Evolutionary conservation across 208 protist genomes (phyloP), one percentile per base, ranked within the genome.

Genomic region (Trypanosoma avium): DNA sequence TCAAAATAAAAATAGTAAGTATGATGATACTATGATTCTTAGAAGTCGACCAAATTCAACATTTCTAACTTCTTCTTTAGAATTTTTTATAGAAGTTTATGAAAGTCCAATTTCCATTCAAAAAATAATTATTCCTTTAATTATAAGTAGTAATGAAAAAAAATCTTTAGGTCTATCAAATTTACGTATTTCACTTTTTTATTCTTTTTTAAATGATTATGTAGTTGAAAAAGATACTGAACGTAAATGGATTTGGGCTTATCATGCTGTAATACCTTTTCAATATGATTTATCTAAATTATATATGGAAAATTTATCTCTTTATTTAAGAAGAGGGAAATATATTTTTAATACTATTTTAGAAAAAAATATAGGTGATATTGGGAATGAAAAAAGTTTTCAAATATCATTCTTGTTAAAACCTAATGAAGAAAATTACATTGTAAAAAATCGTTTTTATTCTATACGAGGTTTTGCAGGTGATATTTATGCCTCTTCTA

Each of bases 71-170:
- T 8, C 45, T n/a, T 42, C 29, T 8, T 26, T 38, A 35, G 59
- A 73, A 22, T 73, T 73, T 61, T 3, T 56, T 49, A 3, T 73
- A 8, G 49, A 63, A 26, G 67, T 73, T 36, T 62, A 62, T 73
- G 67, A 61, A 21, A n/a, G 17, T 30, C 19, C 59, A 19, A 61
- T 73, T 40, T 19, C 55, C 21, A 26, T 73, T 57, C 33, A 26
- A 43, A 53, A 67, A 48, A 2, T 73, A 32, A 22, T 62, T 12
- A 13, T 73, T 19, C 67, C 67, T 6, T 46, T 67, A 24, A 35
- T 67, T 45, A 38, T 61, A 45, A 33, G 36, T 30, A 15, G 22
- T n/a, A 45, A 49, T 4, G n/a, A 48, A 0, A 56, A 32, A 27
- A 2, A 73, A 17, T 13, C 42, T 38, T 32, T 38, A 7, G 49